Percentiles rank a stretch among this genome's conserved stretches.
Conservation (phyloP, 306 rosid genomes). For the Crataegus laevigata region DNA sequence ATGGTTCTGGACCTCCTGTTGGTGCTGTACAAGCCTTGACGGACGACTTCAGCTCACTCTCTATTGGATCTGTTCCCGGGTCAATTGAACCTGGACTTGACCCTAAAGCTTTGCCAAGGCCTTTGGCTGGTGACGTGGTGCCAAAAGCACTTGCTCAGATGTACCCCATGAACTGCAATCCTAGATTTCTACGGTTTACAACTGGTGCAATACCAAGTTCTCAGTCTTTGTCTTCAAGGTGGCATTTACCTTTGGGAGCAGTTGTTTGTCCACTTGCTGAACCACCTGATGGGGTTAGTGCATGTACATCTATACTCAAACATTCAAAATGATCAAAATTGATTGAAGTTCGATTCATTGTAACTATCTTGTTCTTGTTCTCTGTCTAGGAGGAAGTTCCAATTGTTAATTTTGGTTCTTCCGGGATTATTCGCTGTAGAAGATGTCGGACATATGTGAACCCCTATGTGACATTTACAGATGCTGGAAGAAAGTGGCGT, state of each 20-base stretch:
- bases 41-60: slow-evolving; percentile 82
- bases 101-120: slow-evolving; percentile 75
- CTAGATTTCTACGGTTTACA: slow-evolving; percentile 75
- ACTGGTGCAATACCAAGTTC: slow-evolving; percentile 85
- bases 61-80: slow-evolving; percentile 82
- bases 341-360: neutral
- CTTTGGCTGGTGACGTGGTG: slow-evolving; percentile 80
- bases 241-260: slow-evolving; percentile 99
- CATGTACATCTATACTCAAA: slow-evolving; percentile 29
- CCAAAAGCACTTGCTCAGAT: slow-evolving; percentile 48
- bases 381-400: slow-evolving; percentile 83
- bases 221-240: slow-evolving; percentile 90
- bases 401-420: slow-evolving; percentile 64
- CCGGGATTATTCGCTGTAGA: slow-evolving; percentile 92
- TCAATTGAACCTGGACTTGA: slow-evolving; percentile 71
- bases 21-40: slow-evolving; percentile 67
- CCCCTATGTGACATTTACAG: slow-evolving; percentile 86
- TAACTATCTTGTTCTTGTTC: slow-evolving; percentile 17
- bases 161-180: slow-evolving; percentile 68
- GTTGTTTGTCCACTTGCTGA: slow-evolving; percentile 98
- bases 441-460: slow-evolving; percentile 96
- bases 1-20: slow-evolving; percentile 50
- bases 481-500: slow-evolving; percentile 93
- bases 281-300: slow-evolving; percentile 78
- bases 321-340: slow-evolving; percentile 16